Evolutionary conservation across 2,329 filamentous ascomycete genomes (phyloP), one percentile per base, ranked within the genome.

Genomic region (Fusarium decemcellulare): DNA sequence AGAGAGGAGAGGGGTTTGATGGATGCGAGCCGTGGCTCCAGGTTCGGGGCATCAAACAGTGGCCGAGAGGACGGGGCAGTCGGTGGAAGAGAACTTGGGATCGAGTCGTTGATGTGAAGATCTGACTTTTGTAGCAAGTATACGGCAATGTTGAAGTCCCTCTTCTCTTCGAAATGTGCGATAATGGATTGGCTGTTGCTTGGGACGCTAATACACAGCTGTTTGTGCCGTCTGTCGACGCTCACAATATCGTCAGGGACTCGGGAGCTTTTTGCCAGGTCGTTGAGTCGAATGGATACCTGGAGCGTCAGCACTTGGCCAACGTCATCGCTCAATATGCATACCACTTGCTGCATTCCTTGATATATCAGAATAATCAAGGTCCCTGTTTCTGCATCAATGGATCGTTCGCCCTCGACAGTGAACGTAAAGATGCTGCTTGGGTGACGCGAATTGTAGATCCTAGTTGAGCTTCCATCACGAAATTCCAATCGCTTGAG

Each of bases 91-190:
- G 58, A 44, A 18, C 8, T 46, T 2, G 63, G 58, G 37, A 65
- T 61, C 23, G 65, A 56, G 5, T 75, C 67, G 32, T 66, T 64
- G 39, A 79, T 63, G 6, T 16, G 30, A 36, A 82, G 78, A 9
- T 77, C 76, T 12, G 74, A 68, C 53, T 74, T 78, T 36, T 76
- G 70, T 1, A 82, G 70, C 53, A 79, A 72, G 47, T 72, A 80
- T 6, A 77, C 69, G 2, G 76, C 63, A 15, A 81, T 56, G 27
- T 63, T 72, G 37, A 81, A 80, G 50, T 81, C 78, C 55, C 79
- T 72, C 6, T 53, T 64, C 9, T 77, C 70, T 9, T 74, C 70
- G 43, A 82, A 80, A 18, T 72, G 68, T 10, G 66, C 70, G 6
- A 72, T 43, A 11, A 80, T 53, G 6, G 67, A 69, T 34, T 77